Conservation (phyloP, 805 yeast species). For the Monosporozyma solicola region DNA sequence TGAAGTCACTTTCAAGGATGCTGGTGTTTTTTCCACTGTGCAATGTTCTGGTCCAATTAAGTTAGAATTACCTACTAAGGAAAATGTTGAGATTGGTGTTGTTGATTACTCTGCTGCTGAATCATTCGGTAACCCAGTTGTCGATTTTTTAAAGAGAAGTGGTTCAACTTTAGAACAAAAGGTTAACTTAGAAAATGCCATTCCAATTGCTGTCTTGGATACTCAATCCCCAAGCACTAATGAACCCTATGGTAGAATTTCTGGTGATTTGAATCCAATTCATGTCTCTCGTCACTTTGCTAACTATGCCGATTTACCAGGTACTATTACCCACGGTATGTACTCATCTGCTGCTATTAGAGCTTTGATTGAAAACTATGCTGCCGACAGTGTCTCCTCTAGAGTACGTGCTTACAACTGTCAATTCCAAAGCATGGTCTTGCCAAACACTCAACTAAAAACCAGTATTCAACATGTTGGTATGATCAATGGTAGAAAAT, state of each 20-base stretch:
- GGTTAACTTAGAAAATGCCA: slow-evolving; percentile 76
- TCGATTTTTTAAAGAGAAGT: slow-evolving; percentile 84
- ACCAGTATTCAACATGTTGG: slow-evolving; percentile 92
- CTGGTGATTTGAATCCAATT: slow-evolving; percentile 97
- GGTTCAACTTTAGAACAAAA: slow-evolving; percentile 95
- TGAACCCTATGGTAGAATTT: slow-evolving; percentile 92
- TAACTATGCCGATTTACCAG: slow-evolving; percentile 85
- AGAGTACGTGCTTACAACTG: slow-evolving; percentile 94
- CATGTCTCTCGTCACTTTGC: slow-evolving; percentile 96
- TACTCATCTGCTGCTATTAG: slow-evolving; percentile 93
- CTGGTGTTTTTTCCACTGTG: slow-evolving; percentile 67
- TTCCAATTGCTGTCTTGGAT: slow-evolving; percentile 61
- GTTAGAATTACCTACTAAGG: slow-evolving; percentile 88
- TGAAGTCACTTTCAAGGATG: slow-evolving; percentile 69
- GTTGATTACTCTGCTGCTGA: slow-evolving; percentile 84
- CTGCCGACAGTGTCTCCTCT: slow-evolving; percentile 92
- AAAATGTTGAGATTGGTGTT: slow-evolving; percentile 71
- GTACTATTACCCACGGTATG: slow-evolving; percentile 99
- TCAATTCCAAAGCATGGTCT: slow-evolving; percentile 90
- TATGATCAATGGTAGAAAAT: slow-evolving; percentile 98
- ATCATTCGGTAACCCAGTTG: slow-evolving; percentile 95
- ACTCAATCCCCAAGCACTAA: slow-evolving; percentile 87
- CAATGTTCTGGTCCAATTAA: slow-evolving; percentile 76
- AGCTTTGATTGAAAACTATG: slow-evolving; percentile 94
- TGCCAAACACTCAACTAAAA: slow-evolving; percentile 85